phyloP scores from a whole-genome alignment of 345 rosid genomes.

The Gossypium stocksii region DNA sequence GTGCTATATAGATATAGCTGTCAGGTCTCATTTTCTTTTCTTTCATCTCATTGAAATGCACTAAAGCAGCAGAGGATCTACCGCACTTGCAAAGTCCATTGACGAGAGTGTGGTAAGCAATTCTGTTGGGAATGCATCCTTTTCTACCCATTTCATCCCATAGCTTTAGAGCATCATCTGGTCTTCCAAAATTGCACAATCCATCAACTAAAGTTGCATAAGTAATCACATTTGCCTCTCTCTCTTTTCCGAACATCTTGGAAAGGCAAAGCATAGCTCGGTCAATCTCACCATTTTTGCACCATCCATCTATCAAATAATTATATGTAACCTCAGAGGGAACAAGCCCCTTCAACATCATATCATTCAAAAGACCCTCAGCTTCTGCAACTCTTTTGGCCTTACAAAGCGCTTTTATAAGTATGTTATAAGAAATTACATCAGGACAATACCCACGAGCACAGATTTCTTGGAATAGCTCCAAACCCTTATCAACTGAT shows the following conservation, averaged over 20 bases:
- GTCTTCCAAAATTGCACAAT: slow-evolving; percentile 55
- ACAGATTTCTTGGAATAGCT: slow-evolving; percentile 55
- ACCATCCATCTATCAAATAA: slow-evolving; percentile 76
- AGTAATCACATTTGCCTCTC: slow-evolving; percentile 62
- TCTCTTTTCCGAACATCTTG: slow-evolving; percentile 48
- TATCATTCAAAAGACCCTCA: slow-evolving; percentile 49
- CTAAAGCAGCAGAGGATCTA: slow-evolving; percentile 49
- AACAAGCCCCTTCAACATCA: slow-evolving; percentile 55
- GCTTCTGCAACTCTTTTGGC: slow-evolving; percentile 59
- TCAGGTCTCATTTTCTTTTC: slow-evolving; percentile 61
- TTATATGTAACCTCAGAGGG: slow-evolving; percentile 80
- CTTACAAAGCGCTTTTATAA: slow-evolving; percentile 71
- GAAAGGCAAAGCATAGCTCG: slow-evolving; percentile 53
- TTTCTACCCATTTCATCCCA: slow-evolving; percentile 71
- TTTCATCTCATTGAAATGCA: slow-evolving; percentile 60
- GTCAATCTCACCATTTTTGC: slow-evolving; percentile 56
- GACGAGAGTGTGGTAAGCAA: slow-evolving; percentile 64
- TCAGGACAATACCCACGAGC: slow-evolving; percentile 62
- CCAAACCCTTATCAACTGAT: slow-evolving; percentile 57
- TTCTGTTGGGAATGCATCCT: slow-evolving; percentile 44
- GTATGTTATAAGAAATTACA: slow-evolving; percentile 71
- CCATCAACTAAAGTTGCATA: slow-evolving; percentile 75
- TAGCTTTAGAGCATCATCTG: slow-evolving; percentile 60
- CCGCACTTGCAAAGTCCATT: slow-evolving; percentile 82
- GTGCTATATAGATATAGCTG: slow-evolving; percentile 45